Evolutionary conservation across 139 green algal genomes (phyloP).

Genomic region (Chlorella sp.): DNA sequence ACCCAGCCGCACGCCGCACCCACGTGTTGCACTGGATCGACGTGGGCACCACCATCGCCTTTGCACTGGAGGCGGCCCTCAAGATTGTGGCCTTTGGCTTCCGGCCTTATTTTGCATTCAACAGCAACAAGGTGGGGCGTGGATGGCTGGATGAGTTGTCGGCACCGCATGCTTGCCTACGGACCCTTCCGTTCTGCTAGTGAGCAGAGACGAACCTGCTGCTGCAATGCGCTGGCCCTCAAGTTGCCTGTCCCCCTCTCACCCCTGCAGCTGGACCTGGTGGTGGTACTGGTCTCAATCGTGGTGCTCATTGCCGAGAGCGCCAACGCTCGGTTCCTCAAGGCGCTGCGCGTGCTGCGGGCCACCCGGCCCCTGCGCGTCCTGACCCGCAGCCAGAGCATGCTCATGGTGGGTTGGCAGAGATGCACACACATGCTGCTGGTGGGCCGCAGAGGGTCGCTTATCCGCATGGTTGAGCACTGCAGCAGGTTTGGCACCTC

Average conservation of each 20-base stretch:
- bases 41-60: slow-evolving; percentile 65
- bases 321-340: slow-evolving; percentile 37
- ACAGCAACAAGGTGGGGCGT: slow-evolving; percentile 60
- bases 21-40: slow-evolving; percentile 54
- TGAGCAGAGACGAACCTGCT: no score
- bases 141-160: not conserved
- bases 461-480: no score
- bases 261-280: slow-evolving; percentile 68
- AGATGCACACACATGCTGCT: no score
- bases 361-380: slow-evolving; percentile 66
- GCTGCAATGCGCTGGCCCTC: no score
- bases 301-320: slow-evolving; percentile 41
- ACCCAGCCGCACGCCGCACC: slow-evolving; percentile 23
- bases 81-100: slow-evolving; percentile 83
- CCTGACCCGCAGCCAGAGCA: slow-evolving; percentile 25
- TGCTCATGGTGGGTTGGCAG: slow-evolving; percentile 49
- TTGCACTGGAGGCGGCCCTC: slow-evolving; percentile 66
- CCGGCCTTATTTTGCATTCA: slow-evolving; percentile 63
- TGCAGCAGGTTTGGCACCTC: no score
- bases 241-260: not conserved
- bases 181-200: not conserved
- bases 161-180: no score
- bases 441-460: no score
- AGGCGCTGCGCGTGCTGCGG: slow-evolving; percentile 68
- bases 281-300: slow-evolving; percentile 68